phyloP scores from a whole-genome alignment of 495 filamentous ascomycete species.

The Aspergillus olivimuriae region DNA sequence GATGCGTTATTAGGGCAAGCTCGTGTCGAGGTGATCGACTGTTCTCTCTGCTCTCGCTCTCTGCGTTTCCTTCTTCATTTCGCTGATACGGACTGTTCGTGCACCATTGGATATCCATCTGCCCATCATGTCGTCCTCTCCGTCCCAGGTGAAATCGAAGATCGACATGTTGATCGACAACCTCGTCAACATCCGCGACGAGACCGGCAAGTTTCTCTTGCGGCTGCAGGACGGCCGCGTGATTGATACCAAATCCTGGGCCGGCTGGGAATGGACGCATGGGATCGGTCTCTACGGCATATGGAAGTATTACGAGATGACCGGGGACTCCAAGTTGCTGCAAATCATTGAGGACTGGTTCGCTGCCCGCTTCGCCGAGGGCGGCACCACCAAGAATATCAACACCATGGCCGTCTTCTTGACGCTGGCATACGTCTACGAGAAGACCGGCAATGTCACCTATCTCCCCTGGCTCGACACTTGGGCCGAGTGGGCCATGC shows the following conservation, averaged over 20 bases:
- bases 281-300: conserved; percentile 72
- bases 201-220: conserved; percentile 61
- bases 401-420: conserved; percentile 73
- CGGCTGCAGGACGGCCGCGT: conserved; percentile 60
- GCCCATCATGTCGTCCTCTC: conserved; percentile 11
- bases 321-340: conserved; percentile 43
- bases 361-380: conserved; percentile 52
- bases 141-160: conserved; percentile 43
- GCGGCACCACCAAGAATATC: conserved; percentile 72
- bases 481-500: conserved; percentile 73
- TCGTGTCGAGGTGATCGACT: no score
- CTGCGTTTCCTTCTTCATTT: not conserved
- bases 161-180: conserved; percentile 59
- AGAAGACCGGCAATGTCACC: conserved; percentile 52
- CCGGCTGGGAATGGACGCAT: conserved; percentile 78
- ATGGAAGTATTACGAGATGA: conserved; percentile 67
- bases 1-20: conserved; percentile 7
- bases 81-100: not conserved
- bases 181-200: conserved; percentile 64
- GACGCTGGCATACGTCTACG: conserved; percentile 64
- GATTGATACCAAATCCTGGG: conserved; percentile 75
- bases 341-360: conserved; percentile 65
- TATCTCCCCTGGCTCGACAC: conserved; percentile 65
- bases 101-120: not conserved
- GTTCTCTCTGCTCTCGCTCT: no score